Conservation (phyloP, 2,329 filamentous ascomycete genomes). For the Dactylellina sp. region DNA sequence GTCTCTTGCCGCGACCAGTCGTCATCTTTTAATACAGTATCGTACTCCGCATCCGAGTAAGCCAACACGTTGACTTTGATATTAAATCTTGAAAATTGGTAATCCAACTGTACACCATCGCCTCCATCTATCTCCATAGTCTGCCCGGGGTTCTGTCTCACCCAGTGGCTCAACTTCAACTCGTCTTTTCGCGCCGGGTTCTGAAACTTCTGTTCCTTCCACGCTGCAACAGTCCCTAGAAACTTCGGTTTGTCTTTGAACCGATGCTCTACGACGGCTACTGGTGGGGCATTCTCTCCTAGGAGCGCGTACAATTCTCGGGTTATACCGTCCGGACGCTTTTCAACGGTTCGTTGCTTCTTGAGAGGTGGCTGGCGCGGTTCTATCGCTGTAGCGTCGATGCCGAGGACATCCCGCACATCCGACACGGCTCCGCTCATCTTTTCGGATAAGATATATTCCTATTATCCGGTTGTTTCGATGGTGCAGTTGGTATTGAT, state of each 20-base stretch:
- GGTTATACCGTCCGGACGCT: conserved; percentile 61
- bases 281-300: conserved; percentile 61
- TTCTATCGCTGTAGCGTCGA: conserved; percentile 57
- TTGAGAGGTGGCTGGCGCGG: conserved; percentile 59
- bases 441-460: not conserved
- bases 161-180: conserved; percentile 83
- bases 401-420: conserved; percentile 61
- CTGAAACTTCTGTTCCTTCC: conserved; percentile 68
- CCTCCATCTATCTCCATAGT: conserved; percentile 59
- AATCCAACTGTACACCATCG: conserved; percentile 65
- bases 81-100: conserved; percentile 86
- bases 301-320: conserved; percentile 61
- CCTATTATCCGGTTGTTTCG: not conserved
- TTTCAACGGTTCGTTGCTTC: conserved; percentile 61
- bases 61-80: conserved; percentile 80
- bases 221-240: conserved; percentile 60
- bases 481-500: not conserved
- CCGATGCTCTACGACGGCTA: conserved; percentile 60
- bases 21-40: conserved; percentile 75
- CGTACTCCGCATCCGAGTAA: conserved; percentile 90
- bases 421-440: conserved; percentile 60
- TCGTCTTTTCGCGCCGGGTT: conserved; percentile 81
- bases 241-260: conserved; percentile 61
- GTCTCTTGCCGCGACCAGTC: conserved; percentile 95
- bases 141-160: conserved; percentile 68